These are phyloP conservation scores for Aspergillus pseudoviridinutans DNA, from an alignment of 2,329 filamentous ascomycete genomes.

Conservation along the genomic window DNA sequence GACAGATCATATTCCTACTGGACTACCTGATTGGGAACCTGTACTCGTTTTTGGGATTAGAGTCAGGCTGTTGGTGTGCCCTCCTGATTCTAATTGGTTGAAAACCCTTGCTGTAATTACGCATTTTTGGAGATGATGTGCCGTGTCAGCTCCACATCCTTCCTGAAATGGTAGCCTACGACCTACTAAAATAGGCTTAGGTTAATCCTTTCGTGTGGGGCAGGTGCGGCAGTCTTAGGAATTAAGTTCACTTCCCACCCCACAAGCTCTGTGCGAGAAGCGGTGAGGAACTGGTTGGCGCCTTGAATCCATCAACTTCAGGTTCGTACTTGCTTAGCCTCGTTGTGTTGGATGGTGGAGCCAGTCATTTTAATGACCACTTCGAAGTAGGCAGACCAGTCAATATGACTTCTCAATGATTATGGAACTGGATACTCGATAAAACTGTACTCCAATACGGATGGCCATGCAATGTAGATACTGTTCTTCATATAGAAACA, in stretches of 20 bases:
- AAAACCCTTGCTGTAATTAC: constrained; percentile 11
- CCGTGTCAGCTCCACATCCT: constrained; percentile 15
- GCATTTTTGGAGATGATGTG: constrained; percentile 23
- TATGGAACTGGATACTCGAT: neutral
- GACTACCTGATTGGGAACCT: constrained; percentile 16
- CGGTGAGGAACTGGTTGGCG: constrained; percentile 15
- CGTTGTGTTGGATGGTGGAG: neutral
- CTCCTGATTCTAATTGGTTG: constrained; percentile 8
- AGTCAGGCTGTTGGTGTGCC: constrained; percentile 1
- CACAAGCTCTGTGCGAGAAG: constrained; percentile 9
- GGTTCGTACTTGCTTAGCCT: neutral
- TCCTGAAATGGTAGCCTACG: constrained; percentile 12
- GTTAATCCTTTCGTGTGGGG: constrained; percentile 8
- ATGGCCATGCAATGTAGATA: neutral
- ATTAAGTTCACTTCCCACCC: constrained; percentile 1
- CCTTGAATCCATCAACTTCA: neutral
- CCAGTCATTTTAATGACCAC: neutral
- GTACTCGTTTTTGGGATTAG: constrained; percentile 15
- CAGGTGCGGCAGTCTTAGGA: neutral
- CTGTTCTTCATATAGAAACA: neutral
- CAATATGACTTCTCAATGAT: neutral
- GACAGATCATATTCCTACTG: constrained; percentile 3
- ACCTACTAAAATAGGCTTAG: constrained; percentile 19
- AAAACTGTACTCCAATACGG: neutral
- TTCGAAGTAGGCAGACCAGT: neutral